These are phyloP conservation scores for Agapanthus africanus DNA, from an alignment of 106 monocot species.

Conservation along the genomic window DNA sequence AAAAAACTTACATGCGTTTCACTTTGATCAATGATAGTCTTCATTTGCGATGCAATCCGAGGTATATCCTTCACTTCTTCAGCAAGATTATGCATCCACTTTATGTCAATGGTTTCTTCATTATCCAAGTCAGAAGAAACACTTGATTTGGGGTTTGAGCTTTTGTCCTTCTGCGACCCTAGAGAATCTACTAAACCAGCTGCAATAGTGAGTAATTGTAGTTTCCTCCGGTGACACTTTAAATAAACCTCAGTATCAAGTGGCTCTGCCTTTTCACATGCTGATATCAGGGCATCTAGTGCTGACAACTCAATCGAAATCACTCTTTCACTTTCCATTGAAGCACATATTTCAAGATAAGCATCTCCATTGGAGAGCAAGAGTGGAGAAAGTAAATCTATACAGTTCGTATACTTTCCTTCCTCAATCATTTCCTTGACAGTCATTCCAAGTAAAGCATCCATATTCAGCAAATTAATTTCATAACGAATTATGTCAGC, in stretches of 20 bases:
- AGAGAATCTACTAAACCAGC: constrained; percentile 50
- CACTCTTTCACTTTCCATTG: constrained; percentile 34
- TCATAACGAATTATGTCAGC: constrained; percentile 53
- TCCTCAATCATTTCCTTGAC: constrained; percentile 56
- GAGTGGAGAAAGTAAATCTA: constrained; percentile 57
- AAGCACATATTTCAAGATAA: constrained; percentile 21
- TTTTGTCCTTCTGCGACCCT: constrained; percentile 13
- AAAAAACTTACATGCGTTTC: constrained; percentile 34
- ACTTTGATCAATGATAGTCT: constrained; percentile 47
- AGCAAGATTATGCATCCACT: constrained; percentile 35
- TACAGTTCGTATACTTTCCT: constrained; percentile 53
- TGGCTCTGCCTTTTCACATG: constrained; percentile 70
- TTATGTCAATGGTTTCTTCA: constrained; percentile 24
- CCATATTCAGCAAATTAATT: constrained; percentile 70
- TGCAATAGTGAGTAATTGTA: constrained; percentile 55
- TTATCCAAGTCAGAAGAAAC: constrained; percentile 29
- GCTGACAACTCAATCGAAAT: constrained; percentile 57
- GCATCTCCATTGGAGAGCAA: constrained; percentile 59
- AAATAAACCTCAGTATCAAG: constrained; percentile 51
- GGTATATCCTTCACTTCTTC: constrained; percentile 70
- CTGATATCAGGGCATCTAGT: constrained; percentile 59
- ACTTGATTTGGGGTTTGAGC: constrained; percentile 14
- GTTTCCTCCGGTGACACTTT: constrained; percentile 49
- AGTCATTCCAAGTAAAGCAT: constrained; percentile 32
- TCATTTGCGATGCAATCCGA: constrained; percentile 37